phyloP scores from a whole-genome alignment of 495 filamentous ascomycete genomes.

The Glonium stellatum region DNA sequence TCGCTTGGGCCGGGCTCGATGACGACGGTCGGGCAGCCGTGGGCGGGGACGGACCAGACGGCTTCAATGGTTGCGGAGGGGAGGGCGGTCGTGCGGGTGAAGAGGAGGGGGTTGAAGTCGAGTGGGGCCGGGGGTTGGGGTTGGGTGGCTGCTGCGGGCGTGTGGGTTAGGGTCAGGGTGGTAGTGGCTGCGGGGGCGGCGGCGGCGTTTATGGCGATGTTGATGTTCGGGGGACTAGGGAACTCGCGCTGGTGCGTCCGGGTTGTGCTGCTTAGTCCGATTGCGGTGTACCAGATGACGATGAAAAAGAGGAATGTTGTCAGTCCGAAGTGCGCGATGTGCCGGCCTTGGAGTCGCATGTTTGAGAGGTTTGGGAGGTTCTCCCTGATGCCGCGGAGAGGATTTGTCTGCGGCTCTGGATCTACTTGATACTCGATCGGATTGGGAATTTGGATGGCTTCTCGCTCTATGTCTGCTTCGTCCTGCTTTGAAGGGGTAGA shows the following conservation, averaged over 20 bases:
- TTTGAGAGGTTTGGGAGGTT: no score
- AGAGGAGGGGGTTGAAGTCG: not conserved
- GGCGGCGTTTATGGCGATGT: not conserved
- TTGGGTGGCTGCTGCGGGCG: no score
- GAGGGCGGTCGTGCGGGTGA: not conserved
- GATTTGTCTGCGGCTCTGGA: no score
- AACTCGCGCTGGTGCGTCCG: not conserved
- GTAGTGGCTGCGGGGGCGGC: not conserved
- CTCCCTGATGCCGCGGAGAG: no score
- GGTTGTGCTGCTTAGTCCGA: not conserved
- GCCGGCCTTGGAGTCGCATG: no score
- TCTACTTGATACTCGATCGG: no score
- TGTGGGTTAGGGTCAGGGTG: not conserved
- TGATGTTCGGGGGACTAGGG: not conserved
- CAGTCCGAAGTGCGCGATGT: no score
- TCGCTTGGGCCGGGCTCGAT: not conserved
- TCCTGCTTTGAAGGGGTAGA: no score
- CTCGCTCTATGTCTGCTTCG: no score
- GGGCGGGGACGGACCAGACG: conserved; percentile 51
- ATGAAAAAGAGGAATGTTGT: no score
- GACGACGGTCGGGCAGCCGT: conserved; percentile 17
- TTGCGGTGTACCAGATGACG: not conserved
- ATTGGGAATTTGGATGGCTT: no score
- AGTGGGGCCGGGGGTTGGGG: not conserved
- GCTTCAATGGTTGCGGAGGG: conserved; percentile 47